These are phyloP conservation scores for Penicillium dipodomyicola DNA, from an alignment of 495 filamentous ascomycete genomes.

Conservation along the genomic window DNA sequence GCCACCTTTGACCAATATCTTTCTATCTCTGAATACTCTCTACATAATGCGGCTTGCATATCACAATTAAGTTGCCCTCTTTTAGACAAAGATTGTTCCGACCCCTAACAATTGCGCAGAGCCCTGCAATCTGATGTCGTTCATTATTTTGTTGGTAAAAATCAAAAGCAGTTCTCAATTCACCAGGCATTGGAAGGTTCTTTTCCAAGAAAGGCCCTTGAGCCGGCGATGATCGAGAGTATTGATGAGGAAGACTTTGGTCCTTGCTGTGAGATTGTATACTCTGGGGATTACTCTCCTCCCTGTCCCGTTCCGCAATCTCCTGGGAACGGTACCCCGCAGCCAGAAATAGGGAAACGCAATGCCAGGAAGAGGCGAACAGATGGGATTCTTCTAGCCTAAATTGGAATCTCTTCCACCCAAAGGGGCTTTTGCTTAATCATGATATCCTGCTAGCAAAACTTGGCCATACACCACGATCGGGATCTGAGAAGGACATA, in stretches of 20 bases:
- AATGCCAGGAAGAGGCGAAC: conserved; percentile 1
- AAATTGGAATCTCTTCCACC: conserved; percentile 18
- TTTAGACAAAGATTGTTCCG: too few species aligned
- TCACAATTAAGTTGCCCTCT: too few species aligned
- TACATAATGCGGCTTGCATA: too few species aligned
- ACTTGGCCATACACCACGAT: conserved; percentile 10
- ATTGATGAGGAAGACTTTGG: conserved; percentile 19
- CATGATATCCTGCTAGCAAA: conserved; percentile 1
- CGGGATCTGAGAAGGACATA: not conserved
- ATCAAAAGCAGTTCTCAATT: too few species aligned
- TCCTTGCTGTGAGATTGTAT: conserved; percentile 21
- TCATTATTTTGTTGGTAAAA: too few species aligned
- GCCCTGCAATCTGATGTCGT: too few species aligned
- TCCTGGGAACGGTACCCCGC: not conserved
- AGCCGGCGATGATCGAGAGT: conserved; percentile 9
- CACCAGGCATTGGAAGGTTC: conserved; percentile 4
- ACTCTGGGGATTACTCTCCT: conserved; percentile 21
- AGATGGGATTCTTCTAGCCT: conserved; percentile 16
- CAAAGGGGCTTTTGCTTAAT: conserved; percentile 2
- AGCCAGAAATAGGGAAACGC: not conserved
- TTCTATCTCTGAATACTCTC: too few species aligned
- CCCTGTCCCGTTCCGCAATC: conserved; percentile 7
- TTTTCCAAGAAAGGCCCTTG: conserved; percentile 7
- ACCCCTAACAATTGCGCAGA: too few species aligned
- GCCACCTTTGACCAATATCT: too few species aligned